Evolutionary conservation across 257 asterid species (phyloP).

Genomic region (Plantago ovata): DNA sequence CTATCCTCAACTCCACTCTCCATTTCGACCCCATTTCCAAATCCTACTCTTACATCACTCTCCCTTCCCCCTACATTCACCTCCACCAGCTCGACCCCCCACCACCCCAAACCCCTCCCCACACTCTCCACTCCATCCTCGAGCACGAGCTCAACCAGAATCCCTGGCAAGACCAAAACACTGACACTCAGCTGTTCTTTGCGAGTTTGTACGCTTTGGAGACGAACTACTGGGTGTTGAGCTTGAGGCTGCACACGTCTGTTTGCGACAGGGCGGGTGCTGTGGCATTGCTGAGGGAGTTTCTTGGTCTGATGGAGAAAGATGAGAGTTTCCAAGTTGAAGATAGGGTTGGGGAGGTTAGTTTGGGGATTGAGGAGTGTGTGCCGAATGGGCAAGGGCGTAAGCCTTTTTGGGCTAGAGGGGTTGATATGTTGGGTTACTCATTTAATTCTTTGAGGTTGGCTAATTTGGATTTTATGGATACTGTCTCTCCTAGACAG

Average conservation of each 20-base stretch:
- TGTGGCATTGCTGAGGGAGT: conserved; percentile 50
- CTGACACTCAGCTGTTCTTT: conserved; percentile 47
- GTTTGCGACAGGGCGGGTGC: conserved; percentile 70
- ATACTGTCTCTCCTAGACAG: conserved; percentile 40
- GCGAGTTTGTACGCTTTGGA: conserved; percentile 50
- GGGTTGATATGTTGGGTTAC: conserved; percentile 76
- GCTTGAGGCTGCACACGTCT: conserved; percentile 75
- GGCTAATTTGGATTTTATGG: conserved; percentile 48
- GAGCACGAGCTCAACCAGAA: conserved; percentile 69
- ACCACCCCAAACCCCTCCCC: conserved; percentile 26
- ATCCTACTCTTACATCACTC: conserved; percentile 51
- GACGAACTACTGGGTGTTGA: conserved; percentile 39
- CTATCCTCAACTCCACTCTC: conserved; percentile 77
- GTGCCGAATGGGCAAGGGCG: conserved; percentile 61
- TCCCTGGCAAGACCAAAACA: conserved; percentile 43
- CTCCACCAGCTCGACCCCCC: conserved; percentile 53
- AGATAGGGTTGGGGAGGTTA: conserved; percentile 33
- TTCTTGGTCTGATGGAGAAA: conserved; percentile 34
- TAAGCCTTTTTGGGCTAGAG: conserved; percentile 89
- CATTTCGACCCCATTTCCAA: conserved; percentile 34
- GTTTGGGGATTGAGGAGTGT: conserved; percentile 62
- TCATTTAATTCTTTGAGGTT: conserved; percentile 71
- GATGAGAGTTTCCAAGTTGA: conserved; percentile 24
- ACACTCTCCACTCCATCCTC: conserved; percentile 54
- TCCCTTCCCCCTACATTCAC: conserved; percentile 45